Evolutionary conservation across 768 basidiomycete species (phyloP).

Genomic region (Exsudoporus frostii): DNA sequence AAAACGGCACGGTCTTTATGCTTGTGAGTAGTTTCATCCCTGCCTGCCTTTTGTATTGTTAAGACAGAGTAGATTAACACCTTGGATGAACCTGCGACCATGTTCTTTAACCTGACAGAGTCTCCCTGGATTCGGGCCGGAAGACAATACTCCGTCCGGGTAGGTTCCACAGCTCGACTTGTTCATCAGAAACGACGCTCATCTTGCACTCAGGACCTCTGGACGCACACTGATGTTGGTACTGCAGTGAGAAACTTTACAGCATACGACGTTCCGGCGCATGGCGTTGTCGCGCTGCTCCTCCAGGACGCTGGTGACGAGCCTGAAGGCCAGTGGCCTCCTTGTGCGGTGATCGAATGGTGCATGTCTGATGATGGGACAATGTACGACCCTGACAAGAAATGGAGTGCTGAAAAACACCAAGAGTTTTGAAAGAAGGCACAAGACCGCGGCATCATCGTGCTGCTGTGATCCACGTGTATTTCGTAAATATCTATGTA

Average conservation of each 20-base stretch:
- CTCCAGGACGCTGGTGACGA: conserved; percentile 66
- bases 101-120: conserved; percentile 64
- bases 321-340: conserved; percentile 53
- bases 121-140: conserved; percentile 72
- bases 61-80: conserved; percentile 50
- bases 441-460: neutral
- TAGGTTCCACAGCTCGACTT: conserved; percentile 28
- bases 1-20: conserved; percentile 68
- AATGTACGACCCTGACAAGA: conserved; percentile 28
- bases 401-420: conserved; percentile 21
- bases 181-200: neutral
- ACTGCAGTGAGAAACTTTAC: conserved; percentile 61
- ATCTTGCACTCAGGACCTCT: conserved; percentile 51
- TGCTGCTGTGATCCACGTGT: neutral
- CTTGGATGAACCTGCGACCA: conserved; percentile 49
- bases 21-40: conserved; percentile 38
- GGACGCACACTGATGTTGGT: conserved; percentile 70
- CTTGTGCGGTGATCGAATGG: conserved; percentile 54
- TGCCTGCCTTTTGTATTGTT: neutral
- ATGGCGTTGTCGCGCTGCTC: conserved; percentile 67
- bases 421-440: neutral
- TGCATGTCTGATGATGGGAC: conserved; percentile 62
- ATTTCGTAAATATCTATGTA: neutral
- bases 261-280: conserved; percentile 51
- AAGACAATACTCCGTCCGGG: conserved; percentile 60